Evolutionary conservation across 306 rosid species (phyloP).

Genomic region (Pachyrhizus erosus): DNA sequence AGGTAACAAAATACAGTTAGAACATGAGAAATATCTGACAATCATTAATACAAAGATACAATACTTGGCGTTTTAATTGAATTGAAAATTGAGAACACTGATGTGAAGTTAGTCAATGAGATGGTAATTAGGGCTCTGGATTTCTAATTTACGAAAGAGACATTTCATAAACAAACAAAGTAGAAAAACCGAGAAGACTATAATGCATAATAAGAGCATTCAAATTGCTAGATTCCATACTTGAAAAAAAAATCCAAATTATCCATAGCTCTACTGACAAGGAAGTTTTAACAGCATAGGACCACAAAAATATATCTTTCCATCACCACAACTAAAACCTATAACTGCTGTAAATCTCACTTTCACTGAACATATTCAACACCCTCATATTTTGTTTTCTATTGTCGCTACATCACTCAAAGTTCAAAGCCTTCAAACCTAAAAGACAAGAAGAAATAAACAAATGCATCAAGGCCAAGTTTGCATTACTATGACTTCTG

Average conservation of each 20-base stretch:
- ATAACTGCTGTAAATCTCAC: conserved; percentile 34
- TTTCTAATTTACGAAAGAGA: conserved; percentile 62
- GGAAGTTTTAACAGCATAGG: conserved; percentile 60
- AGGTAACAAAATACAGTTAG: conserved; percentile 67
- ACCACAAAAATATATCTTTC: conserved; percentile 50
- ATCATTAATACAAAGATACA: conserved; percentile 59
- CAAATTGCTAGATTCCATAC: conserved; percentile 46
- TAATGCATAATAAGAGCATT: conserved; percentile 50
- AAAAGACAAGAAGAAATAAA: conserved; percentile 8
- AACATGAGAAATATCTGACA: conserved; percentile 88
- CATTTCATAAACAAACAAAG: conserved; percentile 54
- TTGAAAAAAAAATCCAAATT: conserved; percentile 41
- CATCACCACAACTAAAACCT: conserved; percentile 8
- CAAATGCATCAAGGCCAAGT: conserved; percentile 17
- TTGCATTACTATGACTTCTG: not conserved
- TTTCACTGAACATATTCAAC: conserved; percentile 34
- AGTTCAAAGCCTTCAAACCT: conserved; percentile 10
- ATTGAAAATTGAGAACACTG: conserved; percentile 26
- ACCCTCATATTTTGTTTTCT: conserved; percentile 24
- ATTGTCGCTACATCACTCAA: conserved; percentile 11
- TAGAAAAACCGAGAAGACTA: conserved; percentile 54
- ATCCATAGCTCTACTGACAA: conserved; percentile 49
- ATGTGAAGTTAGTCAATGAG: conserved; percentile 50
- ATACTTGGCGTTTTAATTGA: conserved; percentile 46
- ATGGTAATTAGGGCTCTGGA: conserved; percentile 61